These are phyloP conservation scores for Fusarium liriodendri DNA, from an alignment of 2,329 filamentous ascomycete genomes.

Conservation along the genomic window DNA sequence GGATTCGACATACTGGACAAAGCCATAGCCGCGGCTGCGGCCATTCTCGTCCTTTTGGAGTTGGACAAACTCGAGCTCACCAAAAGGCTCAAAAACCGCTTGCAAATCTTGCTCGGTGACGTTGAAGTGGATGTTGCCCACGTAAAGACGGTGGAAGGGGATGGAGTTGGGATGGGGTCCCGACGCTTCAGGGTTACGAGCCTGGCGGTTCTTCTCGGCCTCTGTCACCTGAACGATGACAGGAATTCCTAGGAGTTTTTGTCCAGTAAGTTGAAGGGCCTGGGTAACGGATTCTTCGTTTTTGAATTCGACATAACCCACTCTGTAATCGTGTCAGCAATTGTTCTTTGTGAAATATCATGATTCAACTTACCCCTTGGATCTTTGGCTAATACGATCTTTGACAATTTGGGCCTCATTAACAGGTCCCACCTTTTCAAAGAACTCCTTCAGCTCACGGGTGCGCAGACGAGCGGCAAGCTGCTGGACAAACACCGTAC, in stretches of 20 bases:
- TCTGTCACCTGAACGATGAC: conserved; percentile 99
- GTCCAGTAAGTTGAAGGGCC: conserved; percentile 97
- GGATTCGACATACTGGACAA: conserved; percentile 85
- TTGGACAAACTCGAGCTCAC: conserved; percentile 96
- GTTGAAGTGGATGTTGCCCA: conserved; percentile 99
- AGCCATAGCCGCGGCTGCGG: conserved; percentile 94
- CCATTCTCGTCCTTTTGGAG: conserved; percentile 95
- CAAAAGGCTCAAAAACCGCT: conserved; percentile 97
- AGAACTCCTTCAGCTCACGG: conserved; percentile 93
- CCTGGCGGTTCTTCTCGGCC: conserved; percentile 99
- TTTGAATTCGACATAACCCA: conserved; percentile 99
- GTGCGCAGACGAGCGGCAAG: conserved; percentile 93
- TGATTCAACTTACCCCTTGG: conserved; percentile 83
- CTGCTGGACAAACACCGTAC: conserved; percentile 98
- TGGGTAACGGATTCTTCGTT: conserved; percentile 92
- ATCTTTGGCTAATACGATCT: conserved; percentile 94
- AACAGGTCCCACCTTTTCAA: conserved; percentile 93
- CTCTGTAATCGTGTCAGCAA: conserved; percentile 68
- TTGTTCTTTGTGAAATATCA: not conserved
- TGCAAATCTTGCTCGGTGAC: conserved; percentile 96
- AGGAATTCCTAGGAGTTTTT: conserved; percentile 97
- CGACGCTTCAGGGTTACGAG: conserved; percentile 80
- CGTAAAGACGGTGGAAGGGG: conserved; percentile 97
- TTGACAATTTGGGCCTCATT: conserved; percentile 99
- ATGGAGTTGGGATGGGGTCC: conserved; percentile 81